Evolutionary conservation across 2,329 filamentous ascomycete species (phyloP), one percentile per base, ranked within the genome.

Genomic region (Clathrospora elynae): DNA sequence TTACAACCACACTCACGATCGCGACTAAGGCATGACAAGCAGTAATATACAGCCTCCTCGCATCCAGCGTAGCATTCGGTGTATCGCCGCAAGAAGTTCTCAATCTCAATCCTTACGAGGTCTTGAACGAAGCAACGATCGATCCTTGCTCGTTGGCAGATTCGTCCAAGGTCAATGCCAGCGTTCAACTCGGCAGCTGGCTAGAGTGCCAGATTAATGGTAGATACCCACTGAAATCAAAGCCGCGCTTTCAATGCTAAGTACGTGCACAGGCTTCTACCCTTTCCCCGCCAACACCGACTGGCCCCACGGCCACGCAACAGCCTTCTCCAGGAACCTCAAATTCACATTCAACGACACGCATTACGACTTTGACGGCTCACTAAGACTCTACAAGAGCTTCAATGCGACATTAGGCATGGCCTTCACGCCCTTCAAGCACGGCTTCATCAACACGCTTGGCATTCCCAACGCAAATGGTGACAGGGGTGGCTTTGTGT

Each of bases 331-430:
- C 11, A 47, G 49, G 11, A 52, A 55, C 31, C 44, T 67, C n/a
- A 47, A 43, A 2, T 65, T 64, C 34, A 66, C 59, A 8, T 66
- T 67, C 55, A 67, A 67, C 36, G 51, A 58, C 34, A 64, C 61
- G 9, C 61, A 57, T 17, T 66, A 64, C 51, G 57, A 64, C 46
- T 66, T 61, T 26, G 51, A 53, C 19, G 56, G 59, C 46, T 66
- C 59, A 13, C 37, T 61, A 2, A 20, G 39, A 7, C 50, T 66
- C 1, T 67, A 67, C 25, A 50, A 57, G 10, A 55, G 38, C 31
- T 59, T 66, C 46, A 67, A 67, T 11, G 46, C 44, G 8, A 62
- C 61, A 1, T 49, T 67, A 2, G 63, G 54, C 13, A 35, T 44
- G 9, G 58, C 44, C 8, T 67, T 67, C 18, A 42, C 51, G 7